These are phyloP conservation scores for Volvox africanus DNA, from an alignment of 139 green algal genomes.

Conservation along the genomic window DNA sequence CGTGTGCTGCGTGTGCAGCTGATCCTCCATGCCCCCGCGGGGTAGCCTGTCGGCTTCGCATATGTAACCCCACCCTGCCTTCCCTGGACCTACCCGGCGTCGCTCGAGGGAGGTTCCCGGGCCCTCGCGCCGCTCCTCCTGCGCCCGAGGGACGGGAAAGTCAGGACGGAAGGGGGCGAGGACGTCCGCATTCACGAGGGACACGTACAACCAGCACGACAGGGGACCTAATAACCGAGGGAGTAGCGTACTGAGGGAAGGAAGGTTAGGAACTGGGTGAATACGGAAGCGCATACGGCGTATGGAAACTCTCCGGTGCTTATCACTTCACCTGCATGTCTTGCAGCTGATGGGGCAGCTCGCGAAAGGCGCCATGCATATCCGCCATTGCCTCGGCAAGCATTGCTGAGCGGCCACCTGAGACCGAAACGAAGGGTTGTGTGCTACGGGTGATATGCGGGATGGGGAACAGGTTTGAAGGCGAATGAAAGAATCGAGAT, in stretches of 20 bases:
- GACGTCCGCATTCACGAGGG: neutral
- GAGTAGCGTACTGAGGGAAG: no score
- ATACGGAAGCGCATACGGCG: neutral
- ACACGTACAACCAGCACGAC: neutral
- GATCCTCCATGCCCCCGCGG: no score
- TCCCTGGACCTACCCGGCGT: neutral
- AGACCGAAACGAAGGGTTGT: no score
- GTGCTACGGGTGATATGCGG: no score
- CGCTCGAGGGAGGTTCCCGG: neutral
- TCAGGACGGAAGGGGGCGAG: neutral
- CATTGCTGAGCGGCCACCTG: constrained; percentile 14
- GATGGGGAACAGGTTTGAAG: no score
- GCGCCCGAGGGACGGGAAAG: neutral
- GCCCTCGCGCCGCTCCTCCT: constrained; percentile 30
- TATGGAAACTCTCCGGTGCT: no score
- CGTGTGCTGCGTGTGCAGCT: no score
- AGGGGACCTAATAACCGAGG: no score
- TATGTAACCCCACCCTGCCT: no score
- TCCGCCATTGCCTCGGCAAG: constrained; percentile 33
- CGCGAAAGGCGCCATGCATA: constrained; percentile 16
- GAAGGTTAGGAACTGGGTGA: neutral
- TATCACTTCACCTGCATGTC: constrained; percentile 27
- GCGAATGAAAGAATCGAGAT: no score
- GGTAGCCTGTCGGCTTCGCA: no score
- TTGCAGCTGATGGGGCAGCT: constrained; percentile 36